Conservation (phyloP, 257 asterid genomes). For the Jacaranda copaia region DNA sequence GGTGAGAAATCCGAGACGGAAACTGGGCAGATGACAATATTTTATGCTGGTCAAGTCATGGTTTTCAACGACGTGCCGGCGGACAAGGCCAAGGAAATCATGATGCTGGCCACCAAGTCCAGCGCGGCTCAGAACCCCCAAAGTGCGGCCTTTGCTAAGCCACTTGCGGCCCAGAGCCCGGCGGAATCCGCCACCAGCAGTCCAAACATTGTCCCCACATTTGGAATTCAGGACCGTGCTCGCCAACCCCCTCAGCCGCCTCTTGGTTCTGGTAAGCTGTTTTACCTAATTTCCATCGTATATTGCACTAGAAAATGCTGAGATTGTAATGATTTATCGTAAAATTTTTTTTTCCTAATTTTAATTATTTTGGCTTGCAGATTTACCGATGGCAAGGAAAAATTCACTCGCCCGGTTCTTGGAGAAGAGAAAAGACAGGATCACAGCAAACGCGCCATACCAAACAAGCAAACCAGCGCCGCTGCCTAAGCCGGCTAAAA, state of each 20-base stretch:
- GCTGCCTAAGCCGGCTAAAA: constrained; percentile 34
- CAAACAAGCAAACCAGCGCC: constrained; percentile 40
- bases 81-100: constrained; percentile 55
- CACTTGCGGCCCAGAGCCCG: constrained; percentile 29
- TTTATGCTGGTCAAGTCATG: constrained; percentile 55
- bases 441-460: constrained; percentile 48
- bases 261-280: constrained; percentile 38
- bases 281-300: not conserved
- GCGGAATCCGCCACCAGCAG: constrained; percentile 49
- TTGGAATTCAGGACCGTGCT: constrained; percentile 20
- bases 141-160: constrained; percentile 38
- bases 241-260: constrained; percentile 34
- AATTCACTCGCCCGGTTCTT: constrained; percentile 66
- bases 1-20: constrained; percentile 30
- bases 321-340: not conserved
- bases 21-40: constrained; percentile 52
- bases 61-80: constrained; percentile 51
- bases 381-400: constrained; percentile 67
- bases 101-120: constrained; percentile 41
- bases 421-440: constrained; percentile 66
- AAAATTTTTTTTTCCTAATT: not conserved
- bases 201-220: constrained; percentile 15
- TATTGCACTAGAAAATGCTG: not conserved
- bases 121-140: constrained; percentile 24
- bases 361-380: constrained; percentile 33